A percentile compares a stretch with the other conserved stretches of the same genome.
phyloP scores from a whole-genome alignment of 2,329 filamentous ascomycete species.

The Cadophora malorum region DNA sequence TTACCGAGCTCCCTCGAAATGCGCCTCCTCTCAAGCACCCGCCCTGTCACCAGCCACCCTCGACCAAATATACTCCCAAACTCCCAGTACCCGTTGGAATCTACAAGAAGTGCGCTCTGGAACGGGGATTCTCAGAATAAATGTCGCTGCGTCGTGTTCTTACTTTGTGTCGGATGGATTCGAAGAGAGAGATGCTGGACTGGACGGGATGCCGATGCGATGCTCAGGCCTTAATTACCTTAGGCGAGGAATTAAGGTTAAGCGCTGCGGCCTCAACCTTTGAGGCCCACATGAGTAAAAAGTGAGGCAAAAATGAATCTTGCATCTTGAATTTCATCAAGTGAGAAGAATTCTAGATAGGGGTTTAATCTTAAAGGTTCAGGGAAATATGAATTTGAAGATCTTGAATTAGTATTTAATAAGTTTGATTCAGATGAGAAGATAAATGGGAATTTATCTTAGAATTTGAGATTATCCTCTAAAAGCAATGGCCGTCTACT shows the following conservation, averaged over 20 bases:
- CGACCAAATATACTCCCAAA: neutral
- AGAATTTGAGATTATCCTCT: too few species aligned
- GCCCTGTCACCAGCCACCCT: neutral
- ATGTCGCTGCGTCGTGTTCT: neutral
- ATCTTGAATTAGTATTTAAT: too few species aligned
- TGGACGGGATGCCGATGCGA: conserved; percentile 6
- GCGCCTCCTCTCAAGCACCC: neutral
- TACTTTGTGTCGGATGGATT: neutral
- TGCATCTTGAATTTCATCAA: too few species aligned
- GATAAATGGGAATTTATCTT: too few species aligned
- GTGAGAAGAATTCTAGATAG: too few species aligned
- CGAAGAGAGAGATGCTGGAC: neutral
- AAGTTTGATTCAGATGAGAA: too few species aligned
- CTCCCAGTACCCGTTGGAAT: too few species aligned
- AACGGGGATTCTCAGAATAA: neutral
- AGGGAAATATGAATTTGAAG: too few species aligned
- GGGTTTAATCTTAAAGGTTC: too few species aligned
- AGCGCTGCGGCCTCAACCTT: neutral
- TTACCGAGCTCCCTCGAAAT: neutral
- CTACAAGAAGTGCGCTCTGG: too few species aligned
- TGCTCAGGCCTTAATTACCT: neutral
- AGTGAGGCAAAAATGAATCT: neutral
- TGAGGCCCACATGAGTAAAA: neutral
- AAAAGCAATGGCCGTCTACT: too few species aligned
- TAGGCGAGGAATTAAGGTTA: conserved; percentile 15